These are phyloP conservation scores for Cytospora piceae DNA, from an alignment of 2,329 filamentous ascomycete species.

Conservation along the genomic window DNA sequence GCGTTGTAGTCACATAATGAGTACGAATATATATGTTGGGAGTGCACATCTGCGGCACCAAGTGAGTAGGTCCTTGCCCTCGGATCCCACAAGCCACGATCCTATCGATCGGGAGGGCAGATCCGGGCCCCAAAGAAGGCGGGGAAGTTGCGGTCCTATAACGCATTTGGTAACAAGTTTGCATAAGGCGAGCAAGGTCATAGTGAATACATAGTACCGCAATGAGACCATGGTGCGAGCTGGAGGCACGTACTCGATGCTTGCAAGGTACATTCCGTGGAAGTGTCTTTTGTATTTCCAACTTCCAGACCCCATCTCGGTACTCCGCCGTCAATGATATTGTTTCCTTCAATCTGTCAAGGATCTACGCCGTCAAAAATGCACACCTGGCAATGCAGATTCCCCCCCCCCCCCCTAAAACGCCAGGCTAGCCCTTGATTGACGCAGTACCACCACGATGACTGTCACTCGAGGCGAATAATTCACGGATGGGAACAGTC, in stretches of 20 bases:
- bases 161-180: neutral
- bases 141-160: neutral
- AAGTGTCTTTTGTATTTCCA: neutral
- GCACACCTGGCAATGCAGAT: neutral
- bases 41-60: neutral
- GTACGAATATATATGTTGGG: constrained; percentile 9
- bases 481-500: neutral
- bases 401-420: neutral
- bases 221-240: neutral
- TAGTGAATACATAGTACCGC: constrained; percentile 9
- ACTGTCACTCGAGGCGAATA: neutral
- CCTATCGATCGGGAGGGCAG: constrained; percentile 4
- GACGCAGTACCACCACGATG: neutral
- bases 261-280: neutral
- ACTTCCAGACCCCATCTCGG: neutral
- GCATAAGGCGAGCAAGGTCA: constrained; percentile 14
- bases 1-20: constrained; percentile 7
- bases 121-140: constrained; percentile 5
- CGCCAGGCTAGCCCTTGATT: neutral
- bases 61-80: neutral
- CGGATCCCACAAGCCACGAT: constrained; percentile 22
- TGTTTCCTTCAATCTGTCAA: neutral
- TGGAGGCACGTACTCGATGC: constrained; percentile 4
- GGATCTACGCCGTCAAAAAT: neutral
- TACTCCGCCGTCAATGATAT: neutral